These are phyloP conservation scores for Dactylorhiza incarnata DNA, from an alignment of 106 monocot genomes.

Conservation along the genomic window DNA sequence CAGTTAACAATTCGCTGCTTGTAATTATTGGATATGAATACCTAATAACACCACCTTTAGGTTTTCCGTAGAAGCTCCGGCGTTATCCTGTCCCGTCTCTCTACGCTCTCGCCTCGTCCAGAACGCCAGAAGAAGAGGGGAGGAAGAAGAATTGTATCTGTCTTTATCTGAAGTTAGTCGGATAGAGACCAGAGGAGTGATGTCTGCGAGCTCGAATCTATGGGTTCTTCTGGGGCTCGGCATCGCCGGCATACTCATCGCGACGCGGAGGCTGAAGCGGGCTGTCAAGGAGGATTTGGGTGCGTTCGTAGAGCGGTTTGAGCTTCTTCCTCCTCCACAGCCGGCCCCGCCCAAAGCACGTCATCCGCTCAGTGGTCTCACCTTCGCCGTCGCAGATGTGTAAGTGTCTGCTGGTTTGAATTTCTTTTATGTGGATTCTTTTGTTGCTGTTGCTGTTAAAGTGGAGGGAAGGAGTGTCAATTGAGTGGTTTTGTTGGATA, in stretches of 20 bases:
- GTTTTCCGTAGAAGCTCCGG: background rate
- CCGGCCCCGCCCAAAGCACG: constrained; percentile 90
- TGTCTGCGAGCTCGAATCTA: constrained; percentile 7
- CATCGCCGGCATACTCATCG: constrained; percentile 65
- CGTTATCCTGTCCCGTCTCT: background rate
- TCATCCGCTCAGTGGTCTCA: constrained; percentile 71
- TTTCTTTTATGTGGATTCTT: background rate
- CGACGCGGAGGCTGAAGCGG: constrained; percentile 48
- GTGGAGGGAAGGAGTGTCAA: background rate
- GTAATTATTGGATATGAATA: too few relatives aligned
- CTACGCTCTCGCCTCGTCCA: background rate
- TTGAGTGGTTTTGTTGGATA: background rate
- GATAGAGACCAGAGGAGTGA: background rate
- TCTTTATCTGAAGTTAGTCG: background rate
- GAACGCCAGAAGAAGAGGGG: background rate
- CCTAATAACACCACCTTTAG: too few relatives aligned
- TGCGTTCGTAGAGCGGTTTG: constrained; percentile 73
- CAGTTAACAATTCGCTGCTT: too few relatives aligned
- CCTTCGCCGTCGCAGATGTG: constrained; percentile 90
- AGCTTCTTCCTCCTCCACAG: constrained; percentile 90
- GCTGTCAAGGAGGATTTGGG: constrained; percentile 65
- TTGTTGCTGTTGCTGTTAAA: background rate
- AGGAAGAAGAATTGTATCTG: background rate
- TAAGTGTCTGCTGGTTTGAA: constrained; percentile 19
- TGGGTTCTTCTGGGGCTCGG: constrained; percentile 78